Percentiles rank a stretch among this genome's conserved stretches.
Conservation (phyloP, 352 stramenopile species). For the Globisporangium middletonii region DNA sequence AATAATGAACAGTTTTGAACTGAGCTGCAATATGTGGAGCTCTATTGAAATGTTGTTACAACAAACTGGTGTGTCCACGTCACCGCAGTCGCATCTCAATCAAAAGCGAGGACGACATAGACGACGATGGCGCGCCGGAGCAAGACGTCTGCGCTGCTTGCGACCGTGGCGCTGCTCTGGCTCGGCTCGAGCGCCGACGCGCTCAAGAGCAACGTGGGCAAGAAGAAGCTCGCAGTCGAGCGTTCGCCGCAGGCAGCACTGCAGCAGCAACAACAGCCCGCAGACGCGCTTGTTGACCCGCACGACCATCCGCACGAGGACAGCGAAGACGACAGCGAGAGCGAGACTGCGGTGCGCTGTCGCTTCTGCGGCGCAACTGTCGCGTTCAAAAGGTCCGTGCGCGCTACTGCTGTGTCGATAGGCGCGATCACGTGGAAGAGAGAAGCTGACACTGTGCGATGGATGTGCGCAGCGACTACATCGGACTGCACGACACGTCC, state of each 20-base stretch:
- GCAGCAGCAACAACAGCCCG: not conserved
- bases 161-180: not conserved
- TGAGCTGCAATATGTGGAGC: too few species aligned
- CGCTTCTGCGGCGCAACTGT: slow-evolving; percentile 70
- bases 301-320: slow-evolving; percentile 12
- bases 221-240: slow-evolving; percentile 3
- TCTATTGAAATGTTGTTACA: too few species aligned
- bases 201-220: slow-evolving; percentile 6
- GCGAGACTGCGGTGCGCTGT: slow-evolving; percentile 54
- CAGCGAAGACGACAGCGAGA: slow-evolving; percentile 5
- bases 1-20: too few species aligned
- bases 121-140: not conserved
- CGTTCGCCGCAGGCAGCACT: not conserved
- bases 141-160: not conserved
- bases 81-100: too few species aligned
- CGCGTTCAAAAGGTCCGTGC: slow-evolving; percentile 50
- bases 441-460: not conserved
- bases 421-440: not conserved
- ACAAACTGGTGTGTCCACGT: too few species aligned
- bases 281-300: not conserved
- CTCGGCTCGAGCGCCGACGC: not conserved
- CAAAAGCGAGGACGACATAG: not conserved
- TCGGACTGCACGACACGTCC: slow-evolving; percentile 63
- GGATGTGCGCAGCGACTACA: slow-evolving; percentile 43
- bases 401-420: too few species aligned